Base-by-base conservation (phyloP, 2,329 filamentous ascomycete species). In the Fusarium equiseti region DNA sequence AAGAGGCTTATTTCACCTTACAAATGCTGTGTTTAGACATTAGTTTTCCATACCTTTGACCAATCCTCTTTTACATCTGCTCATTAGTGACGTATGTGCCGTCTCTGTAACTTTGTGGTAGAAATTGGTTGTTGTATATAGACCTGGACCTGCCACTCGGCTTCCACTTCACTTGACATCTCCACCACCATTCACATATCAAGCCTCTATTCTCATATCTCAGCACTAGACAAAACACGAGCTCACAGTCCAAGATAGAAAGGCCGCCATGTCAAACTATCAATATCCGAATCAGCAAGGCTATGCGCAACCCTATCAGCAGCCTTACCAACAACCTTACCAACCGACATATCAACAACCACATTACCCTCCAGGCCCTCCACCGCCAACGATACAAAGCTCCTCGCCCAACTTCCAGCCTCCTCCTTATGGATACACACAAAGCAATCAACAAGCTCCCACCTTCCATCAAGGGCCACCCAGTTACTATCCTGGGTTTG, bases 161-260 rank as follows among this genome's bases (percentile, higher is more conserved):
- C 18, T n/a, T 7, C 18, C 18, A n/a, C 10, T n/a, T n/a, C 35
- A n/a, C 10, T n/a, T n/a, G 3, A n/a, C 35, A 38, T 10, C 2
- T 7, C 12, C 9, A n/a, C 10, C 18, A n/a, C 7, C 2, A 18
- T 13, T 20, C 18, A 7, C 16, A 2, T 8, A 3, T 16, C 9
- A 49, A 15, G 8, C 9, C 3, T 24, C 18, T 13, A 8, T 11
- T 7, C 3, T 18, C 3, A 38, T n/a, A n/a, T n/a, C 10, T 38
- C 18, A n/a, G 35, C 18, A 38, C 35, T 38, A n/a, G 1, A 38
- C 16, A 6, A n/a, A 10, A 31, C 15, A 16, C 2, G n/a, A 15
- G 20, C 5, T 18, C 1, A 7, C 18, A 7, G 5, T 16, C 1
- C 11, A 50, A 5, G 3, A 13, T 1, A 32, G 2, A 1, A 50